Conservation (phyloP, 805 yeast genomes). For the Ogataea wickerhamii region DNA sequence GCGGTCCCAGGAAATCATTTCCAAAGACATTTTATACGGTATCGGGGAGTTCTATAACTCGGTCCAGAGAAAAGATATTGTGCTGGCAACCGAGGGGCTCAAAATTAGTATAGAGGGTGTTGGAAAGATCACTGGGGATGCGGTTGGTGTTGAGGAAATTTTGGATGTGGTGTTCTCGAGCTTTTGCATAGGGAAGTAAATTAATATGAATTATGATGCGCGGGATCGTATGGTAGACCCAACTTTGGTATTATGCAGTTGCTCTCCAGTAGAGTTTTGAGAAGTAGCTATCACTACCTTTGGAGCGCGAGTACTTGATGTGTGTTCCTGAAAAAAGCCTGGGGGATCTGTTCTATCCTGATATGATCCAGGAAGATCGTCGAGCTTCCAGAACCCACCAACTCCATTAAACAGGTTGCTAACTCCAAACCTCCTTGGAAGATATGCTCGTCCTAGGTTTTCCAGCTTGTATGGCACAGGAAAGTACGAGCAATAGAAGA, state of each 20-base stretch:
- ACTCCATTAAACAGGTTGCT: constrained; percentile 24
- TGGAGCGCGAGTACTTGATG: background rate
- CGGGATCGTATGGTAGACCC: no score
- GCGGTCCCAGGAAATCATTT: constrained; percentile 70
- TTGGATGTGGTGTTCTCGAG: constrained; percentile 86
- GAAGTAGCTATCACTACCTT: no score
- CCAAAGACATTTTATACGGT: constrained; percentile 74
- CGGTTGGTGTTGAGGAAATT: constrained; percentile 85
- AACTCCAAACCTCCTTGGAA: constrained; percentile 39
- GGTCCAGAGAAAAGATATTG: constrained; percentile 61
- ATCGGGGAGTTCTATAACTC: constrained; percentile 57
- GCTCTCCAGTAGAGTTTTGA: no score
- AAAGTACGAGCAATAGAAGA: constrained; percentile 41
- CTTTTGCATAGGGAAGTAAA: constrained; percentile 87
- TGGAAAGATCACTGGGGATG: constrained; percentile 88
- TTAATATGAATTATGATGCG: no score
- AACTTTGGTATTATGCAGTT: no score
- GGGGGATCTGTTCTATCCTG: constrained; percentile 21
- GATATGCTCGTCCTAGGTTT: constrained; percentile 39
- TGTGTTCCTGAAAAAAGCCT: background rate
- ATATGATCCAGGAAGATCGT: constrained; percentile 29
- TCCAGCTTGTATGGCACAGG: constrained; percentile 31
- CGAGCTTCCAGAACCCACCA: constrained; percentile 38
- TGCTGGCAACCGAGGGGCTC: constrained; percentile 75
- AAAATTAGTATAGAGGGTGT: constrained; percentile 76